Conservation (phyloP, 495 filamentous ascomycete genomes). For the Hypomontagnella monticulosa region DNA sequence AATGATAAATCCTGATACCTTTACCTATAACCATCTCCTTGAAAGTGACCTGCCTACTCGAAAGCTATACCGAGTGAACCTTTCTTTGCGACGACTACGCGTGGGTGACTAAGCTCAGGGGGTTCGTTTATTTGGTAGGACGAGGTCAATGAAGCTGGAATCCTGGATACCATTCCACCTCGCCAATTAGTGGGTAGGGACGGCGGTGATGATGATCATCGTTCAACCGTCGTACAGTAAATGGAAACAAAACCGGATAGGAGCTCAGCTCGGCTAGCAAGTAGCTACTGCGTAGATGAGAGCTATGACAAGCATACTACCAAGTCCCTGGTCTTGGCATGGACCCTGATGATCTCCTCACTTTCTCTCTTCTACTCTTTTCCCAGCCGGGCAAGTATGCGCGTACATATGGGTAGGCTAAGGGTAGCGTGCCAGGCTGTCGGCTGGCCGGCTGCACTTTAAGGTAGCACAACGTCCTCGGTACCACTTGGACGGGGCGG, state of each 20-base stretch:
- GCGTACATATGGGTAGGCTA: background rate
- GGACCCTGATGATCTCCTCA: constrained; percentile 38
- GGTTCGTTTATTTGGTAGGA: too few species aligned
- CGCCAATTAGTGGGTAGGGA: too few species aligned
- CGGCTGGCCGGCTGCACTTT: background rate
- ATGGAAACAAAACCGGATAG: constrained; percentile 7
- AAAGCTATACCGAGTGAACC: background rate
- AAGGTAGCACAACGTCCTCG: constrained; percentile 13
- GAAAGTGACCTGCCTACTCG: background rate
- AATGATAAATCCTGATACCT: constrained; percentile 29
- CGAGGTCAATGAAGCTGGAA: too few species aligned
- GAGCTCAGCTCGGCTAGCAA: constrained; percentile 3
- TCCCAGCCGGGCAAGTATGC: constrained; percentile 1
- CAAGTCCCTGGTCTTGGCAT: constrained; percentile 37
- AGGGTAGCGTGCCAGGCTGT: constrained; percentile 2
- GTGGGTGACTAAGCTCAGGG: too few species aligned
- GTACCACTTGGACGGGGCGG: constrained; percentile 29
- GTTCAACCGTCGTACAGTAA: background rate
- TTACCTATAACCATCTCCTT: background rate
- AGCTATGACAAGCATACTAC: background rate
- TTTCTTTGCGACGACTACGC: background rate
- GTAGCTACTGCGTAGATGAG: background rate
- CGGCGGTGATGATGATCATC: background rate
- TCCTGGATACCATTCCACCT: too few species aligned
- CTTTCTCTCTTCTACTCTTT: constrained; percentile 1